Conservation (phyloP, 179 eudicot genomes). For the Vitellaria paradoxa region DNA sequence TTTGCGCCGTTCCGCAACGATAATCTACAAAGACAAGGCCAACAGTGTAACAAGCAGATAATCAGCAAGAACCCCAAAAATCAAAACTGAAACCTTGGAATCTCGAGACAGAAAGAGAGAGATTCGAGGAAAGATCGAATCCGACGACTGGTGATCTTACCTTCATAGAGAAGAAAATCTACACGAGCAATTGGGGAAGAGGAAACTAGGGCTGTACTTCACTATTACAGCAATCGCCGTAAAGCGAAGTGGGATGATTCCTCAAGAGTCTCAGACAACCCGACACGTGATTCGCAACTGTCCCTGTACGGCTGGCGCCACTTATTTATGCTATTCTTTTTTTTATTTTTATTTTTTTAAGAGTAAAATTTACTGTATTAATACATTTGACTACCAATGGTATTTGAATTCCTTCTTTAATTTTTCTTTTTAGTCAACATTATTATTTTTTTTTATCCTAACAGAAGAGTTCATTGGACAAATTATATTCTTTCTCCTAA, state of each 20-base stretch:
- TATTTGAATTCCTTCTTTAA: too few species aligned
- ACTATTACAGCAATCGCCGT: neutral
- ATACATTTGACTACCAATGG: too few species aligned
- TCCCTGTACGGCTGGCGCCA: conserved; percentile 1
- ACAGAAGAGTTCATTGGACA: too few species aligned
- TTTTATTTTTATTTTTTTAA: too few species aligned
- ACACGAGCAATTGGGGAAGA: neutral
- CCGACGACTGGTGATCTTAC: neutral
- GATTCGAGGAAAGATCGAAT: neutral
- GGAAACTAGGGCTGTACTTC: neutral
- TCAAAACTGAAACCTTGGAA: neutral
- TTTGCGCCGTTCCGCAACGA: neutral
- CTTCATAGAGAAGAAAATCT: conserved; percentile 5
- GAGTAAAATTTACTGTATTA: too few species aligned
- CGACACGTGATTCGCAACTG: neutral
- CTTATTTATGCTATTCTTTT: neutral
- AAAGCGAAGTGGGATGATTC: neutral
- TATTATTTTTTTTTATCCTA: too few species aligned
- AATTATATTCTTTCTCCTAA: too few species aligned
- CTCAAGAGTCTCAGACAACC: neutral
- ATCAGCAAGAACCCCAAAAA: neutral
- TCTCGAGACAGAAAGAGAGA: neutral
- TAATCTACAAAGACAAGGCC: neutral
- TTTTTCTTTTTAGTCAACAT: too few species aligned
- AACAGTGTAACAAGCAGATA: neutral